Evolutionary conservation across 768 basidiomycete species (phyloP).

Genomic region (Lactarius indigo): DNA sequence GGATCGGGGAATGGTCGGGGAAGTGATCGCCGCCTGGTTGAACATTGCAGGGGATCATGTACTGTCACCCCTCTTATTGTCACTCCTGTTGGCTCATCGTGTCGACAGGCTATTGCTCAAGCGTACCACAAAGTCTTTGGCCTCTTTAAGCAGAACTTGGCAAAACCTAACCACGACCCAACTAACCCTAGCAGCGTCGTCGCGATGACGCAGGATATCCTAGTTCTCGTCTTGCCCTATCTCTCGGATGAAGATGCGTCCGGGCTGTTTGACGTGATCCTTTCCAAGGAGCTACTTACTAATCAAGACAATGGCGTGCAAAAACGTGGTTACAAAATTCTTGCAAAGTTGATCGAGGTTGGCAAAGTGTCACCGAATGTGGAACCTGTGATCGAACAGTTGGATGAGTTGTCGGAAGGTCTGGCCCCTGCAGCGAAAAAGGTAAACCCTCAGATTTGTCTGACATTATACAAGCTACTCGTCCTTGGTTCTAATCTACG

Average conservation of each 20-base stretch:
- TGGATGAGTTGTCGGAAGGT: conserved; percentile 62
- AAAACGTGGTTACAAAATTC: conserved; percentile 91
- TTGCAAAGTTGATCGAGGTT: conserved; percentile 68
- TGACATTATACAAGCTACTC: neutral
- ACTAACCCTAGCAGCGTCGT: conserved; percentile 44
- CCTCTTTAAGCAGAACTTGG: conserved; percentile 64
- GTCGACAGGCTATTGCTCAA: conserved; percentile 62
- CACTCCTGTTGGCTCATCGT: neutral
- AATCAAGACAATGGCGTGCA: conserved; percentile 85
- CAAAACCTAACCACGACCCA: conserved; percentile 36
- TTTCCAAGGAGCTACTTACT: conserved; percentile 64
- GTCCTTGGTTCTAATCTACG: neutral
- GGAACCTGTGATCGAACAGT: conserved; percentile 55
- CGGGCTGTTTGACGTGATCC: conserved; percentile 64
- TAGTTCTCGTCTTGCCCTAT: conserved; percentile 77
- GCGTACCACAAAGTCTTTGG: conserved; percentile 77
- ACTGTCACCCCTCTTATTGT: neutral
- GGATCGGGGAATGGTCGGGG: conserved; percentile 70
- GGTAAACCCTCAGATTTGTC: conserved; percentile 37
- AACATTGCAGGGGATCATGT: conserved; percentile 63
- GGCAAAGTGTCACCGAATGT: conserved; percentile 48
- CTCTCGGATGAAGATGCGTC: conserved; percentile 59
- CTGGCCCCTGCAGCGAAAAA: conserved; percentile 85
- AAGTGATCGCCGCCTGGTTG: conserved; percentile 85
- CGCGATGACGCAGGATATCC: conserved; percentile 75